Evolutionary conservation across 1,284 basidiomycete species (phyloP).

Genomic region (Trichosporon sp.): DNA sequence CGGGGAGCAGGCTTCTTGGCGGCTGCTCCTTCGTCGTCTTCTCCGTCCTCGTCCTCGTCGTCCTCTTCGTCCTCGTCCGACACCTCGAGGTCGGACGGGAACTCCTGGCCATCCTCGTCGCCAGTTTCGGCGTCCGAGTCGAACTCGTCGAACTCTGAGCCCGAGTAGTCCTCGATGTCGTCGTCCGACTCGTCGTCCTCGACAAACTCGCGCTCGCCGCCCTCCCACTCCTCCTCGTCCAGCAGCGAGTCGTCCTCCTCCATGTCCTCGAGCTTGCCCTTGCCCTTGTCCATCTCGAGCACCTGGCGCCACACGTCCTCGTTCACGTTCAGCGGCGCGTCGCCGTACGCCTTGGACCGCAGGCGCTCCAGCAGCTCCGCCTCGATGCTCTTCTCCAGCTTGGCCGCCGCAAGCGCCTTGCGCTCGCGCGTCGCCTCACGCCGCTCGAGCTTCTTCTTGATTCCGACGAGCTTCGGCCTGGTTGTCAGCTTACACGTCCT

Average conservation of each 20-base stretch:
- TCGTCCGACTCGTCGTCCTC: conserved; percentile 64
- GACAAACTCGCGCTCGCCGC: conserved; percentile 67
- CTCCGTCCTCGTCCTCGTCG: conserved; percentile 50
- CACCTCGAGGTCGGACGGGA: conserved; percentile 47
- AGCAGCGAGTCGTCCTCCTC: conserved; percentile 56
- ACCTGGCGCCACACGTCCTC: conserved; percentile 93
- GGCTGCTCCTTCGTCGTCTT: conserved; percentile 37
- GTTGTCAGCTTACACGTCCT: neutral
- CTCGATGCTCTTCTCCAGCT: conserved; percentile 90
- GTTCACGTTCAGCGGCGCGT: conserved; percentile 96
- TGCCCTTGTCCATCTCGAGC: conserved; percentile 65
- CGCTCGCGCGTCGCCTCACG: conserved; percentile 87
- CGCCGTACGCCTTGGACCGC: conserved; percentile 95
- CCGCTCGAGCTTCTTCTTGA: conserved; percentile 97
- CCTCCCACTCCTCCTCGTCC: conserved; percentile 57
- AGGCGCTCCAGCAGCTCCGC: conserved; percentile 93
- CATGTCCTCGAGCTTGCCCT: conserved; percentile 54
- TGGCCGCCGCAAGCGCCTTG: conserved; percentile 91
- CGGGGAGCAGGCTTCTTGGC: conserved; percentile 20
- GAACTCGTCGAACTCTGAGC: conserved; percentile 45
- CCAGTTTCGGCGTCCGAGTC: conserved; percentile 38
- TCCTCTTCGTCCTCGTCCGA: conserved; percentile 45
- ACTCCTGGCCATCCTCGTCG: conserved; percentile 28
- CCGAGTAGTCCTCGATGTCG: conserved; percentile 60
- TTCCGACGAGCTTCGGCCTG: conserved; percentile 86